phyloP scores from a whole-genome alignment of 352 stramenopile genomes.

The Pythium aphanidermatum region DNA sequence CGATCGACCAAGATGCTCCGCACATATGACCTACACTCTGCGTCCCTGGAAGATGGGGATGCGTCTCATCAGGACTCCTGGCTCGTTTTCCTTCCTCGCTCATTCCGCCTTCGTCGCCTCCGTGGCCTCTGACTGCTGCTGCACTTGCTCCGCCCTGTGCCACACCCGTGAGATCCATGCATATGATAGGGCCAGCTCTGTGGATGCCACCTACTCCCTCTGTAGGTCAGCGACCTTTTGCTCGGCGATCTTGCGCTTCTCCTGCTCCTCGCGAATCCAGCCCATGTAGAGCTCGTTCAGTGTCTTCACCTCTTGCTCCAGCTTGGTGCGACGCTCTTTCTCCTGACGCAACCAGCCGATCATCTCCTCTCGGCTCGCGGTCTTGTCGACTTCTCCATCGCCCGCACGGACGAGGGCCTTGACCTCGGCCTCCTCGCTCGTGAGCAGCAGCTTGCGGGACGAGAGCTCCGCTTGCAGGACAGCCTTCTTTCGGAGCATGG shows the following conservation, averaged over 20 bases:
- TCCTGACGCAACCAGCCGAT: slow-evolving; percentile 65
- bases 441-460: slow-evolving; percentile 32
- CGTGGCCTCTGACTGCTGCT: slow-evolving; percentile 3
- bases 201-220: slow-evolving; percentile 13
- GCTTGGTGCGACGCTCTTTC: slow-evolving; percentile 59
- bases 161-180: not conserved
- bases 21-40: slow-evolving; percentile 3
- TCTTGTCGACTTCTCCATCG: slow-evolving; percentile 17
- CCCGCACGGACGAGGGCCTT: slow-evolving; percentile 4
- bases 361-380: slow-evolving; percentile 34
- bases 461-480: slow-evolving; percentile 67
- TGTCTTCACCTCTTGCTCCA: slow-evolving; percentile 76
- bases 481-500: slow-evolving; percentile 63
- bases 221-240: slow-evolving; percentile 42
- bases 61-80: too few species aligned
- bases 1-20: not conserved
- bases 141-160: too few species aligned
- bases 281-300: slow-evolving; percentile 81
- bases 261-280: slow-evolving; percentile 79
- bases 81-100: not conserved
- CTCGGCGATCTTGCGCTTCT: slow-evolving; percentile 63
- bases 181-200: too few species aligned
- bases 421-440: slow-evolving; percentile 6
- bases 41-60: too few species aligned
- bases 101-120: slow-evolving; percentile 17